Base-by-base conservation (phyloP, 78 protist genomes). In the Dictyostelium citrinum region DNA sequence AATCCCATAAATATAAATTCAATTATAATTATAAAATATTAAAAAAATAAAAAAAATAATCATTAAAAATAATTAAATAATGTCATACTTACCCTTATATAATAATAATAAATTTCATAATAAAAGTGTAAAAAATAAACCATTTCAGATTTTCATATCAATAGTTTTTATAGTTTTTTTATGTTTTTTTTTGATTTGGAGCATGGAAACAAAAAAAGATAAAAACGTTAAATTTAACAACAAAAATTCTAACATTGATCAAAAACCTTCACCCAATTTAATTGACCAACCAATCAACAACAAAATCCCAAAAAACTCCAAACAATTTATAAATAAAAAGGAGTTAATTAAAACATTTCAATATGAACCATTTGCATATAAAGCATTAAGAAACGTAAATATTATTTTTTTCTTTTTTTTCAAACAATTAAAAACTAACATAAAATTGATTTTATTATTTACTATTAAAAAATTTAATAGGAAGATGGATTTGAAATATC, bases 401-500 rank as follows among this genome's bases (percentile, higher is more conserved):
- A 51, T 17, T 51, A 14, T 55, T 55, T 55, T 55, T 2, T 20
- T 55, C 20, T 55, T 55, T 55, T 20, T 51, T 51, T 51, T 51
- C 20, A 51, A 55, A 49, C 55, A 51, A 83, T 6, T 72, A 29
- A 16, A 29, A 11, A 5, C 2, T 43, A 8, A 8, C 2, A 43
- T 43, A 9, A 10, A 43, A 9, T 43, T 6, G 10, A 43, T 43
- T 43, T 10, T 6, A 6, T 43, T 43, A 43, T 7, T 14, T 33
- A 46, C 3, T 39, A n/a, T n/a, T n/a, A n/a, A n/a, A n/a, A n/a
- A n/a, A n/a, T n/a, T n/a, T n/a, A n/a, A n/a, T 58, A 27, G 31
- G 39, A 29, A 31, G 90, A 71, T 37, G 37, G 46, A 46, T 33
- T 31, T 39, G 61, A 84, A 37, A 29, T 84, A 31, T 74, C 83